Conservation (phyloP, 495 filamentous ascomycete genomes). For the Xeromyces bisporus region DNA sequence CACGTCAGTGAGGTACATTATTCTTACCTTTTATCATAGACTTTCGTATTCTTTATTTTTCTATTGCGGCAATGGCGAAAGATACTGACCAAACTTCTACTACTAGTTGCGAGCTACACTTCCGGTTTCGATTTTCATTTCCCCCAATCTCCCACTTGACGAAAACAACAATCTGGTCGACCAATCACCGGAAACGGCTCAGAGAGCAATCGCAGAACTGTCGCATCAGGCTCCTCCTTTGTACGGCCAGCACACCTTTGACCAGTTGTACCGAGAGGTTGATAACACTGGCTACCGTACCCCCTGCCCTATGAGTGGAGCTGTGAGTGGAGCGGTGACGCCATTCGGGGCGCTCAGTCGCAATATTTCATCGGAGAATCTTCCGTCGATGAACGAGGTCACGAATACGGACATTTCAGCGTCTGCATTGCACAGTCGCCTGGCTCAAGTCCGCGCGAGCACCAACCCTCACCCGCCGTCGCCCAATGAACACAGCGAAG, state of each 20-base stretch:
- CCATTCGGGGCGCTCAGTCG: slow-evolving; percentile 62
- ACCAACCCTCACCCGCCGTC: slow-evolving; percentile 10
- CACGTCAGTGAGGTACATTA: slow-evolving; percentile 72
- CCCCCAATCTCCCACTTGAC: slow-evolving; percentile 70
- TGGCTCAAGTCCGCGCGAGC: slow-evolving; percentile 37
- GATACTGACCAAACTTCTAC: not conserved
- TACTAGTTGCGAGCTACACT: slow-evolving; percentile 62
- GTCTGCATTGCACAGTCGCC: slow-evolving; percentile 43
- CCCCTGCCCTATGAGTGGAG: slow-evolving; percentile 23
- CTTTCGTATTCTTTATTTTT: too few species aligned
- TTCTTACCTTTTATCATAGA: too few species aligned
- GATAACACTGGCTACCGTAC: slow-evolving; percentile 63
- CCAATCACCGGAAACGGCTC: slow-evolving; percentile 25
- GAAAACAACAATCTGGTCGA: slow-evolving; percentile 57
- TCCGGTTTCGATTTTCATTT: slow-evolving; percentile 82
- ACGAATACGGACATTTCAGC: slow-evolving; percentile 33
- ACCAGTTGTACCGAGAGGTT: slow-evolving; percentile 76
- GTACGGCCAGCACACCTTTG: slow-evolving; percentile 74
- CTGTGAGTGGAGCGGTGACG: slow-evolving; percentile 54
- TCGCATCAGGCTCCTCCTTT: slow-evolving; percentile 58
- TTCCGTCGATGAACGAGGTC: slow-evolving; percentile 44
- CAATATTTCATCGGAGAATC: slow-evolving; percentile 61
- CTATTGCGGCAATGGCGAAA: not conserved
- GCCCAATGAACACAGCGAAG: slow-evolving; percentile 7
- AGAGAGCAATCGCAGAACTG: slow-evolving; percentile 19